These are phyloP conservation scores for Phytophthora crassamura DNA, from an alignment of 352 stramenopile genomes.

Conservation along the genomic window DNA sequence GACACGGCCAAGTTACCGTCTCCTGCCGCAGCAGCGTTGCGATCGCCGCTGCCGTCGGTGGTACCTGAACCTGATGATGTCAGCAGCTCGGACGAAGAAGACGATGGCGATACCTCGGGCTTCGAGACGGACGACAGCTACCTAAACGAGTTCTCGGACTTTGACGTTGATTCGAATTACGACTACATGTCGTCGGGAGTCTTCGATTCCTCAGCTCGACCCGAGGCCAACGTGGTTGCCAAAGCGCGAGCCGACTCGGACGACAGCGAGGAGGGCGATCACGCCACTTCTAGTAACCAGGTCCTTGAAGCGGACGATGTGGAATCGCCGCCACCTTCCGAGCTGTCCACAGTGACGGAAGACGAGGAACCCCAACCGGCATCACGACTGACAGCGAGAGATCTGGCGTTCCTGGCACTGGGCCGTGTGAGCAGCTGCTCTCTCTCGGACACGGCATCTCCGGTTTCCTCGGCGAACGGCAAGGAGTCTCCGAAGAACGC, in stretches of 20 bases:
- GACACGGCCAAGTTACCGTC: slow-evolving; percentile 1
- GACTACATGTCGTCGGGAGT: slow-evolving; percentile 20
- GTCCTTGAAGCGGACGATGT: slow-evolving; percentile 14
- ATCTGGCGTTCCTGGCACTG: slow-evolving; percentile 41
- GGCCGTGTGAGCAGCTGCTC: slow-evolving; percentile 33
- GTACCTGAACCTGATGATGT: slow-evolving; percentile 13
- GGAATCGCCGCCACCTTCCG: slow-evolving; percentile 19
- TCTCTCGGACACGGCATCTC: slow-evolving; percentile 33
- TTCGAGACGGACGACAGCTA: slow-evolving; percentile 44
- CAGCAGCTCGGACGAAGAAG: slow-evolving; percentile 28
- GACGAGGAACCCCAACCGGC: slow-evolving; percentile 16
- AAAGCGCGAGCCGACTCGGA: slow-evolving; percentile 11
- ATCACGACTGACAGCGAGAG: slow-evolving; percentile 34
- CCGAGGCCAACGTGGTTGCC: slow-evolving; percentile 15
- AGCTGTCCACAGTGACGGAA: slow-evolving; percentile 34
- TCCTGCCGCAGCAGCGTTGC: not conserved
- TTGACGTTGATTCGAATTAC: slow-evolving; percentile 44
- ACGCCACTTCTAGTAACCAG: slow-evolving; percentile 16
- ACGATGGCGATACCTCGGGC: slow-evolving; percentile 21
- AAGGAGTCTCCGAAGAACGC: slow-evolving; percentile 15
- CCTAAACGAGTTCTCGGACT: slow-evolving; percentile 36
- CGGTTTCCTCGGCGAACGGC: slow-evolving; percentile 25
- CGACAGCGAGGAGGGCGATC: slow-evolving; percentile 13
- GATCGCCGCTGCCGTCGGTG: slow-evolving; percentile 2
- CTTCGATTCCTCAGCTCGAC: slow-evolving; percentile 18